These are phyloP conservation scores for Nadsonia starkeyi-henricii DNA, from an alignment of 1,139 yeast species.

Conservation along the genomic window DNA sequence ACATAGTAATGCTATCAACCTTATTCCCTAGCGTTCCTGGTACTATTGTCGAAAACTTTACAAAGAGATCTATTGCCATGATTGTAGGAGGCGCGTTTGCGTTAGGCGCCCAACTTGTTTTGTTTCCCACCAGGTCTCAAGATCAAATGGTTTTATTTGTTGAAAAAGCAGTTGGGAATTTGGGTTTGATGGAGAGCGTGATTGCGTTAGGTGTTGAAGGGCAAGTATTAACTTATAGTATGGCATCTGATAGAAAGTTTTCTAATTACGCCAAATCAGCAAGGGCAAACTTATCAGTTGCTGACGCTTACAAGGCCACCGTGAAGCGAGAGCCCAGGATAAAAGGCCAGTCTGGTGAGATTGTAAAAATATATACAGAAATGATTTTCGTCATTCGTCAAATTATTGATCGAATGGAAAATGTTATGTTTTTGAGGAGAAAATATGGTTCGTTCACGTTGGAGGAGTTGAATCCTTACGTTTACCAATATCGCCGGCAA, in stretches of 20 bases:
- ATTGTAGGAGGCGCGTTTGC: slow-evolving; percentile 37
- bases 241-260: slow-evolving; percentile 20
- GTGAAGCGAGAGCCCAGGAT: slow-evolving; percentile 35
- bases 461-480: slow-evolving; percentile 30
- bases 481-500: slow-evolving; percentile 33
- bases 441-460: slow-evolving; percentile 33
- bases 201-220: slow-evolving; percentile 32
- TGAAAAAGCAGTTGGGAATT: slow-evolving; percentile 26
- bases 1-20: slow-evolving; percentile 32
- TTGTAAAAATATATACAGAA: slow-evolving; percentile 29
- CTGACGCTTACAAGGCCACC: slow-evolving; percentile 24
- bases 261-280: slow-evolving; percentile 24
- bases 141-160: slow-evolving; percentile 30
- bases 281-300: slow-evolving; percentile 27
- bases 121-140: slow-evolving; percentile 36
- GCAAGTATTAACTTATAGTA: slow-evolving; percentile 17
- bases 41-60: slow-evolving; percentile 31
- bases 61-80: slow-evolving; percentile 36
- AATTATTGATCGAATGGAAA: slow-evolving; percentile 34
- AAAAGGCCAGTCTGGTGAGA: slow-evolving; percentile 31
- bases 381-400: slow-evolving; percentile 33
- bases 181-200: slow-evolving; percentile 26
- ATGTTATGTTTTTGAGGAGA: slow-evolving; percentile 30
- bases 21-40: slow-evolving; percentile 29
- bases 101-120: slow-evolving; percentile 28